These are phyloP conservation scores for Trypanosoma grayi DNA, from an alignment of 208 protist species.

Conservation along the genomic window DNA sequence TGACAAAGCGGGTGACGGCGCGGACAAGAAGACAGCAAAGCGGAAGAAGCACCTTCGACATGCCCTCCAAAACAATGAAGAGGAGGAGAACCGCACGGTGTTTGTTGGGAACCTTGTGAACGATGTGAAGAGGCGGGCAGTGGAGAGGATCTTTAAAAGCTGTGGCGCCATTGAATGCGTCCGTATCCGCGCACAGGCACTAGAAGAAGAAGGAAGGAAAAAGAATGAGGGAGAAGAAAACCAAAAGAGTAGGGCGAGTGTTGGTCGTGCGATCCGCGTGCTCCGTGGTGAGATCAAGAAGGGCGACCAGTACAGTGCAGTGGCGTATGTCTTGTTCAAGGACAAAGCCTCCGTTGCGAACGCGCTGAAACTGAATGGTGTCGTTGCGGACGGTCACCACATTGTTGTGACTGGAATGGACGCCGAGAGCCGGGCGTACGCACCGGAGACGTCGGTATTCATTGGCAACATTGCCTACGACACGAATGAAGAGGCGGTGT, in stretches of 20 bases:
- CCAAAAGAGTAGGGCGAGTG: constrained; percentile 35
- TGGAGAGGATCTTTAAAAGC: constrained; percentile 78
- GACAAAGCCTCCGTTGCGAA: constrained; percentile 37
- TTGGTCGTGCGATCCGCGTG: constrained; percentile 78
- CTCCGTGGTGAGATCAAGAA: constrained; percentile 85
- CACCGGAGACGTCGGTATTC: constrained; percentile 86
- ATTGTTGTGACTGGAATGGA: constrained; percentile 81
- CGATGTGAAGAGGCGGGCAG: constrained; percentile 58
- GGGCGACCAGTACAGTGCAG: constrained; percentile 75
- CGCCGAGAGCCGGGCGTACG: constrained; percentile 55
- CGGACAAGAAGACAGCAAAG: constrained; percentile 24
- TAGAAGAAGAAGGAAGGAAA: constrained; percentile 30
- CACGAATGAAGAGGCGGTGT: constrained; percentile 78
- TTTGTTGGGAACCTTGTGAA: constrained; percentile 91
- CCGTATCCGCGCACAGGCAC: constrained; percentile 73
- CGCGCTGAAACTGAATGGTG: constrained; percentile 54
- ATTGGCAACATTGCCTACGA: constrained; percentile 87
- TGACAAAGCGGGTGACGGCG: constrained; percentile 26
- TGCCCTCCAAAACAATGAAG: constrained; percentile 73
- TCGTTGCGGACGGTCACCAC: constrained; percentile 77
- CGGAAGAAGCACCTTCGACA: constrained; percentile 61
- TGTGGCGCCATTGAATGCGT: constrained; percentile 77
- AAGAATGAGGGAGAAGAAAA: neutral
- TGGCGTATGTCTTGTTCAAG: constrained; percentile 86
- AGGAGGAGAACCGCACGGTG: constrained; percentile 85